A percentile compares a stretch with the other conserved stretches of the same genome.
These are phyloP conservation scores for Ciborinia camelliae DNA, from an alignment of 2,329 filamentous ascomycete species.

Conservation along the genomic window DNA sequence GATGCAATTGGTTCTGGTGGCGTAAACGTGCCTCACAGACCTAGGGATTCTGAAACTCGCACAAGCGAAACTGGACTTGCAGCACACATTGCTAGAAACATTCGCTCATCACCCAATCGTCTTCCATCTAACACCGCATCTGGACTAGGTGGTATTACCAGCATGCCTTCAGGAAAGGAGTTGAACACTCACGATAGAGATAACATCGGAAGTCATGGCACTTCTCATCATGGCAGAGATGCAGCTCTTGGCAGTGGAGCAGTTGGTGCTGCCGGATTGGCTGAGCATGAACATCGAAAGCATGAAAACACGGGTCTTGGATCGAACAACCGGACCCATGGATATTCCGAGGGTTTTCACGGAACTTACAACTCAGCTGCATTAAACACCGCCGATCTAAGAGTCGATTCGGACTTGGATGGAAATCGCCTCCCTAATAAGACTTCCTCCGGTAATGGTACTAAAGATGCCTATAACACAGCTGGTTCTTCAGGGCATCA, in stretches of 20 bases:
- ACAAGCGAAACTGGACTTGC: background rate
- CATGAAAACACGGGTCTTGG: conserved; percentile 8
- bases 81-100: conserved; percentile 3
- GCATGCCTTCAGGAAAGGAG: background rate
- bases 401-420: conserved; percentile 32
- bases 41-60: conserved; percentile 11
- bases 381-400: conserved; percentile 26
- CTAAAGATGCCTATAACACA: conserved; percentile 5
- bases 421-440: conserved; percentile 20
- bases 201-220: background rate
- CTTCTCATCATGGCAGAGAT: conserved; percentile 3
- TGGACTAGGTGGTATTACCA: conserved; percentile 1
- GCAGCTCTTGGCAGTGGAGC: conserved; percentile 14
- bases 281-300: conserved; percentile 9
- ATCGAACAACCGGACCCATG: background rate
- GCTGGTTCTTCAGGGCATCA: conserved; percentile 15
- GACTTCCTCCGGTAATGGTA: conserved; percentile 1
- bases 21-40: background rate
- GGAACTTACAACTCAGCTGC: conserved; percentile 27
- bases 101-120: background rate
- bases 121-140: background rate
- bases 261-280: conserved; percentile 9
- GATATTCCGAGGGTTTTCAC: conserved; percentile 24
- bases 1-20: conserved; percentile 17
- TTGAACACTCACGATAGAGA: conserved; percentile 5